phyloP scores from a whole-genome alignment of 2,329 filamentous ascomycete species.

The Trichoderma lentiforme region DNA sequence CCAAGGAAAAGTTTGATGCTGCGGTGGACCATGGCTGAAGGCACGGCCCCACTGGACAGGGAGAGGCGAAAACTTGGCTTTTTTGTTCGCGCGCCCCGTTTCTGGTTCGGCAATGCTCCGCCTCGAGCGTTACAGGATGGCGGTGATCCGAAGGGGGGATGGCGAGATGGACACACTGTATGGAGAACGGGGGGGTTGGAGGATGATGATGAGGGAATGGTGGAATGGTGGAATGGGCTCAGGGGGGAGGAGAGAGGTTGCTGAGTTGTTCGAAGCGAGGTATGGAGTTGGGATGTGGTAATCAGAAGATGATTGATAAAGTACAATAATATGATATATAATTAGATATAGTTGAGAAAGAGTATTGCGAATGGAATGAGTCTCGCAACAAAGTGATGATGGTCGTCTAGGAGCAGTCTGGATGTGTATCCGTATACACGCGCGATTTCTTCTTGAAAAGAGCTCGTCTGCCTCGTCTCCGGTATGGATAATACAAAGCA shows the following conservation, averaged over 20 bases:
- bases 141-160: not conserved
- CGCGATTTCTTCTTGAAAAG: not conserved
- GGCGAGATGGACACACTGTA: constrained; percentile 5
- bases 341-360: not conserved
- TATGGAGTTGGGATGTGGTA: not conserved
- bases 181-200: not conserved
- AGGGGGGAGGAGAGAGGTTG: not conserved
- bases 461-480: not conserved
- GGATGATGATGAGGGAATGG: not conserved
- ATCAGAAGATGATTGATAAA: not conserved
- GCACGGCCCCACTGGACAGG: constrained; percentile 1
- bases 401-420: not conserved
- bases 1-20: not conserved
- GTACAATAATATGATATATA: not conserved
- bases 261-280: not conserved
- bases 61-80: constrained; percentile 13
- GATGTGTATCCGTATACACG: not conserved
- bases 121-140: constrained; percentile 5
- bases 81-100: constrained; percentile 9
- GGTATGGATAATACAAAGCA: not conserved
- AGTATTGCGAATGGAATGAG: not conserved
- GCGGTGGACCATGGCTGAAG: constrained; percentile 5
- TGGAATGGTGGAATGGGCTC: not conserved
- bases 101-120: constrained; percentile 2
- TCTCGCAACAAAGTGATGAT: not conserved